Evolutionary conservation across 352 stramenopile species (phyloP), one percentile per base, ranked within the genome.

Genomic region (Thalassiosira exigua): DNA sequence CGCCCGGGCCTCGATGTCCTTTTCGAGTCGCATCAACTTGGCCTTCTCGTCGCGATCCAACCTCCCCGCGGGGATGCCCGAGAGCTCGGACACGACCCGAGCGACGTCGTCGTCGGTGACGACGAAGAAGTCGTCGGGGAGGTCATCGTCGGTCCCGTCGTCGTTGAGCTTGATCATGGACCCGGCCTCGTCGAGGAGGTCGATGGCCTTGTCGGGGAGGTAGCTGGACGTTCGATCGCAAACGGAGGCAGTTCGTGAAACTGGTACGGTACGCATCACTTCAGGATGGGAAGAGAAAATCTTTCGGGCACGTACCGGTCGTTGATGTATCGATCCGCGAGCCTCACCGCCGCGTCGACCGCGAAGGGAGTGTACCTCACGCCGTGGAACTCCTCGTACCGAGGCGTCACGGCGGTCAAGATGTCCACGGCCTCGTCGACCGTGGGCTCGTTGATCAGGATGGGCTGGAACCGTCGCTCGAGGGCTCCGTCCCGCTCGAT

Each of bases 401-500:
- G 94, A 58, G 98, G 95, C 83, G 98, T 98, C 11, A 99, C 76
- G 4, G 96, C 97, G 32, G 96, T 89, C 24, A 99, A 84, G 64
- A 99, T 99, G 32, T 90, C 97, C 42, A 99, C 91, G 12, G 97
- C 98, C 72, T 98, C 96, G 70, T 98, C 95, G 5, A 98, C 95
- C 57, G 81, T 96, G 5, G 97, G 96, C 80, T 99, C 95, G 24
- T 95, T 91, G 39, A 99, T 94, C 22, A 97, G 83, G 26, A 99
- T 96, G n/a, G 97, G 95, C 87, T 99, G 97, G 84, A 99, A 99
- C 11, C 97, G 88, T 53, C 97, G 91, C 44, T 98, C 97, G 36
- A 99, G 73, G 1, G 97, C 97, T 54, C 97, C 98, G 80, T 99
- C 97, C 72, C 98, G 98, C 89, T 98, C 96, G 82, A 99, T 98